phyloP scores from a whole-genome alignment of 129 eudicot species.

The Lactuca saligna region DNA sequence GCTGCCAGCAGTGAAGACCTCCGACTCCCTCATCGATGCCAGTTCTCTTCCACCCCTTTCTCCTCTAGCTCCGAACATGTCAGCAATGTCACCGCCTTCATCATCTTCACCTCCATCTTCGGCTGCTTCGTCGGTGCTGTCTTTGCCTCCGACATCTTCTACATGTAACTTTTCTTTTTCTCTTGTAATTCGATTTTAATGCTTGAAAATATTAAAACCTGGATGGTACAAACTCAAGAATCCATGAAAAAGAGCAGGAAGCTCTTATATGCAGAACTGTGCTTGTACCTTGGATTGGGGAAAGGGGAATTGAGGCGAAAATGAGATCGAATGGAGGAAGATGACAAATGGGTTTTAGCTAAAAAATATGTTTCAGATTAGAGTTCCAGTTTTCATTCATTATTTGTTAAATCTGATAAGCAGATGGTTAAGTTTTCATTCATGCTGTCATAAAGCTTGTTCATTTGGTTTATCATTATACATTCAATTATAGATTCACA shows the following conservation, averaged over 20 bases:
- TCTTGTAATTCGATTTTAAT: constrained; percentile 11
- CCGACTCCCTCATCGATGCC: too few species aligned
- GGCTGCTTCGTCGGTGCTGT: too few species aligned
- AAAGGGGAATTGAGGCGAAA: constrained; percentile 45
- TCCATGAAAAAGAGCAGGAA: constrained; percentile 56
- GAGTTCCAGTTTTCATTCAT: constrained; percentile 67
- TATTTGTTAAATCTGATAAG: constrained; percentile 61
- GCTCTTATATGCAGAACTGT: constrained; percentile 49
- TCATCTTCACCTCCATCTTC: too few species aligned
- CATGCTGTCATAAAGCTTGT: too few species aligned
- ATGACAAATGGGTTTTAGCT: constrained; percentile 51
- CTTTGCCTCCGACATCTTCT: too few species aligned
- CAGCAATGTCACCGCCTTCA: too few species aligned
- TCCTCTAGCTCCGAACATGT: too few species aligned
- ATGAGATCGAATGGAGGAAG: constrained; percentile 54
- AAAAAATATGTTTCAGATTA: constrained; percentile 59
- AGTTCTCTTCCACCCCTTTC: too few species aligned
- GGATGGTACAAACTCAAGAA: constrained; percentile 38
- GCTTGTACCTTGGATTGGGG: constrained; percentile 38
- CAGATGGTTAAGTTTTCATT: constrained; percentile 31
- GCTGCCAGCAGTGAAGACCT: too few species aligned
- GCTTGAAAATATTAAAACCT: constrained; percentile 44
- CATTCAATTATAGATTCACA: too few species aligned
- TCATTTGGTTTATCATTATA: too few species aligned
- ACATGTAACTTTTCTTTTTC: too few species aligned